Base-by-base conservation (phyloP, 2,329 filamentous ascomycete genomes). In the Curvularia hawaiiensis region DNA sequence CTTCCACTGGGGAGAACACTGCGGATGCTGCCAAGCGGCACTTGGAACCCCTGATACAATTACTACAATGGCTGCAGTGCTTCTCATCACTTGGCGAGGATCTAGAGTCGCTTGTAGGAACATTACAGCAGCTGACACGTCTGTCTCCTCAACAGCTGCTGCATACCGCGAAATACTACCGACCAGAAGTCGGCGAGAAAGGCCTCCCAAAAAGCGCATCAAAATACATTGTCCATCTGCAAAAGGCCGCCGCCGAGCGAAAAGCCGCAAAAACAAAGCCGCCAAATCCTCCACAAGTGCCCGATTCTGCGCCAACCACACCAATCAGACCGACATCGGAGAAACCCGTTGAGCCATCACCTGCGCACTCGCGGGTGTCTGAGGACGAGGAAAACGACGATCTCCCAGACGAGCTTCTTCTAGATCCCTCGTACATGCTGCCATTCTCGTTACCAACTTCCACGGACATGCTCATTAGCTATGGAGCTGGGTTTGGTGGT, bases 51-150 rank as follows among this genome's bases (percentile, higher is more conserved):
- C 85, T 97, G 20, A 93, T 98, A 54, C 95, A 99, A 75, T 83
- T 99, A 3, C 82, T 99, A 6, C 95, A 99, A 77, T 99, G 95
- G 95, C 82, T 99, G 35, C 95, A 99, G 75, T 97, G 93, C 76
- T 98, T 98, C 77, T 98, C 95, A 1, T 97, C 92, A 0, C 84
- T 98, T 4, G 92, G 88, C 5, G 92, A 98, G 70, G 93, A 98
- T 71, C 81, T 95, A 38, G 92, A 97, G 71, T 91, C 92, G 3
- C 83, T 99, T 16, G 88, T 96, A 30, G 91, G 88, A 16, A 99
- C 95, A 0, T 79, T 98, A 22, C 89, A 97, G 70, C 95, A 98
- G 75, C 83, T 99, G 40, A 92, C 92, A 63, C 84, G 89, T 40
- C 81, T 99, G 47, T 92, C 88, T 26, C 90, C 92, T 0, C 90